Evolutionary conservation across 148 eudicot genomes (phyloP).

Genomic region (Polygonum maritimum): DNA sequence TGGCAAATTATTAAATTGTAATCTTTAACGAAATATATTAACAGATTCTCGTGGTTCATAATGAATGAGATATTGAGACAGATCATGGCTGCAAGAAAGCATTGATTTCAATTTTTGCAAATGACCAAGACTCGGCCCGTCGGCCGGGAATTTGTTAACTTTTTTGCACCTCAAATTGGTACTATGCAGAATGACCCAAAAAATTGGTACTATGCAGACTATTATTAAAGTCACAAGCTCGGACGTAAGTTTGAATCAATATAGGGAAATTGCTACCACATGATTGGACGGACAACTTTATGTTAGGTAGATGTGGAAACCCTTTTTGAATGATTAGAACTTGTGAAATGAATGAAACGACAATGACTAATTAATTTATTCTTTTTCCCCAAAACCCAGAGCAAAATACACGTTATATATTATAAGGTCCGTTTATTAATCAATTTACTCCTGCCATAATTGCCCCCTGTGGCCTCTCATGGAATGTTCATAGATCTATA

Average conservation of each 20-base stretch:
- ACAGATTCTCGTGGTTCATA: neutral
- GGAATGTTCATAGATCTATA: too few species aligned
- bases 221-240: too few species aligned
- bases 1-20: neutral
- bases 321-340: neutral
- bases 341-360: neutral
- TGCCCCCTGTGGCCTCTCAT: too few species aligned
- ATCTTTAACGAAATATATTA: neutral
- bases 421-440: neutral
- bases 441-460: neutral
- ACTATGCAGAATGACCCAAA: too few species aligned
- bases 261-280: neutral
- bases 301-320: neutral
- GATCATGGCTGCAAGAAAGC: neutral
- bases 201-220: neutral
- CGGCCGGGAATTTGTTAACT: neutral
- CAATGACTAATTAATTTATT: neutral
- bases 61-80: neutral
- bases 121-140: neutral
- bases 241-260: too few species aligned
- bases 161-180: neutral
- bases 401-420: neutral
- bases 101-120: neutral
- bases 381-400: neutral
- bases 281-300: neutral